Base-by-base conservation (phyloP, 2,329 filamentous ascomycete genomes). In the Fusarium drepaniforme region DNA sequence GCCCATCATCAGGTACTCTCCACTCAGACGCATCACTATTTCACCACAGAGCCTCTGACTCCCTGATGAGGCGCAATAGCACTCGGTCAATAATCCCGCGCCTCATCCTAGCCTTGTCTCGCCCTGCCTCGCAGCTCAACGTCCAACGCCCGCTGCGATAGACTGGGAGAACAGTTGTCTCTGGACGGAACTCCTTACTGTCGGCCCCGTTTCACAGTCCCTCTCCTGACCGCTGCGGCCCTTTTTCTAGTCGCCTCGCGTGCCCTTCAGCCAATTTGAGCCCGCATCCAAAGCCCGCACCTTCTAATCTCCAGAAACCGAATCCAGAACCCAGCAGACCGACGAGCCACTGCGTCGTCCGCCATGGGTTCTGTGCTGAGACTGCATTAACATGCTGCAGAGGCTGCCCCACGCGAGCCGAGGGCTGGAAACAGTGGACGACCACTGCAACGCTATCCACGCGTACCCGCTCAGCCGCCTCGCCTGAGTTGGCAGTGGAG, bases 241-340 rank as follows among this genome's bases (percentile, higher is more conserved):
- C 49, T 57, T 61, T 16, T 61, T 28, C 37, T 53, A 44, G 59
- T 49, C 30, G 57, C 69, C 72, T 75, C 73, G 73, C 70, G 73
- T 75, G 73, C 70, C 67, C 53, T 58, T 65, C 49, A 71, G 46
- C 73, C 73, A 73, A 74, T 71, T 75, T 73, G 63, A 68, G 73
- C 46, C 68, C 33, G 37, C 56, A 63, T 60, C 42, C 56, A 49
- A 66, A 60, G 42, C 59, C 59, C 60, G 53, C 51, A 73, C 23
- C 23, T 42, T 35, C 25, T 51, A 56, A 56, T 53, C 35, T 40
- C 61, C 46, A 64, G 35, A 64, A 64, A 30, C 35, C 62, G 44
- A 73, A 68, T 74, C 62, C 51, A 57, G 70, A 73, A 64, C 70
- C 66, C 59, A 58, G 57, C 66, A 67, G 73, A 63, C 72, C 68